Percentiles rank a stretch among this genome's conserved stretches.
Evolutionary conservation across 768 basidiomycete species (phyloP).

Genomic region (Boletellus sp.): DNA sequence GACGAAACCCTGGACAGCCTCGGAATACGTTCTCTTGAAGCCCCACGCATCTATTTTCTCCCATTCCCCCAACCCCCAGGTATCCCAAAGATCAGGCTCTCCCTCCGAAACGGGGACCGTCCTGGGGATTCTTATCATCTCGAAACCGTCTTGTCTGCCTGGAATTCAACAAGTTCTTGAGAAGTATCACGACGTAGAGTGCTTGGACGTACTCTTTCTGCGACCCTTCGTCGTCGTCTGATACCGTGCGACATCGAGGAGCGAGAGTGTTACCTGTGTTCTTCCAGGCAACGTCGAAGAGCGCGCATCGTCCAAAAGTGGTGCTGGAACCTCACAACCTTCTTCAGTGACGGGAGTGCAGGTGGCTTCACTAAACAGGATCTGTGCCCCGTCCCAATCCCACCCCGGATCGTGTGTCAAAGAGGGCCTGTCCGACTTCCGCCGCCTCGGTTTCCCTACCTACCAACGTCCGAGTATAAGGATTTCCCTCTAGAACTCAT

Average conservation of each 20-base stretch:
- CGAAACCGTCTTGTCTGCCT: constrained; percentile 22
- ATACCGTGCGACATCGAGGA: constrained; percentile 3
- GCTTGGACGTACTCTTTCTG: constrained; percentile 11
- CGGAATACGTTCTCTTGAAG: constrained; percentile 21
- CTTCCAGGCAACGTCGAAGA: not conserved
- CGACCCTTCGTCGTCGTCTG: not conserved
- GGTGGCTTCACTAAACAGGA: constrained; percentile 3
- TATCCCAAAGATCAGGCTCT: not conserved
- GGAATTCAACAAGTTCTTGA: not conserved
- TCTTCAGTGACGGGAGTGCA: not conserved
- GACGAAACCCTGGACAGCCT: constrained; percentile 15
- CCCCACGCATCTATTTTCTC: constrained; percentile 17
- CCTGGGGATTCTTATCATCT: constrained; percentile 20
- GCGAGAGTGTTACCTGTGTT: not conserved
- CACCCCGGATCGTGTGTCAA: constrained; percentile 18
- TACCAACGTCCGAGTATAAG: constrained; percentile 4
- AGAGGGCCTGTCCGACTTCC: constrained; percentile 8
- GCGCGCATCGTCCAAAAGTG: not conserved
- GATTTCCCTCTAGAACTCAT: not conserved
- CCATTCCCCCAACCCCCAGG: constrained; percentile 16
- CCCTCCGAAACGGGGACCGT: constrained; percentile 16
- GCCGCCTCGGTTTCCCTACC: constrained; percentile 14
- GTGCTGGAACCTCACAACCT: not conserved
- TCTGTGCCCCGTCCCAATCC: constrained; percentile 22
- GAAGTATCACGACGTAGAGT: not conserved